phyloP scores from a whole-genome alignment of 2,329 filamentous ascomycete species.

The Orbilia javanica region DNA sequence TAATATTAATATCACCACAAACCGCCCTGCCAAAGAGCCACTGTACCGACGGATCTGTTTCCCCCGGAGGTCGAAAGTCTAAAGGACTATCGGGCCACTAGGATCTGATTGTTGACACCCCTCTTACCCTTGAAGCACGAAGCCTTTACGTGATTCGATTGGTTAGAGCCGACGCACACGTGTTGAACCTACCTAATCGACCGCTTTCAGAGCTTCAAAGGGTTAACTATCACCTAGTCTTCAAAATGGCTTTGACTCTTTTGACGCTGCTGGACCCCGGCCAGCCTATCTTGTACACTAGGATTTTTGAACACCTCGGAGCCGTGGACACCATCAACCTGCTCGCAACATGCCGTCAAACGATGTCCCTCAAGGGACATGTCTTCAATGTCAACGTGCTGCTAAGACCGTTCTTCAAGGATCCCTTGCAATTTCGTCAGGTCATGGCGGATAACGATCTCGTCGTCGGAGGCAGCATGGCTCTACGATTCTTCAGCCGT shows the following conservation, averaged over 20 bases:
- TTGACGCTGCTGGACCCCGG: background rate
- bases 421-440: conserved; percentile 10
- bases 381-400: background rate
- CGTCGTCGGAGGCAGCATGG: conserved; percentile 27
- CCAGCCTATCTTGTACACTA: conserved; percentile 9
- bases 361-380: background rate
- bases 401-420: background rate
- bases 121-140: no score
- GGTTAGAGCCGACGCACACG: no score
- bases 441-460: conserved; percentile 17
- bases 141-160: no score
- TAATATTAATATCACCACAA: no score
- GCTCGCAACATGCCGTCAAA: background rate
- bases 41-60: no score
- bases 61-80: no score
- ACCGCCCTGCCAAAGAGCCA: no score
- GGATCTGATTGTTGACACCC: no score
- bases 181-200: no score
- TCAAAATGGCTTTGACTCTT: conserved; percentile 1
- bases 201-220: background rate
- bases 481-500: conserved; percentile 13
- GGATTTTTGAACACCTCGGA: background rate
- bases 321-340: background rate
- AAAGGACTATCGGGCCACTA: no score
- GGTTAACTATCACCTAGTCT: background rate